Percentiles rank a stretch among this genome's conserved stretches.
Evolutionary conservation across 768 basidiomycete species (phyloP).

Genomic region (Serendipita sp.): DNA sequence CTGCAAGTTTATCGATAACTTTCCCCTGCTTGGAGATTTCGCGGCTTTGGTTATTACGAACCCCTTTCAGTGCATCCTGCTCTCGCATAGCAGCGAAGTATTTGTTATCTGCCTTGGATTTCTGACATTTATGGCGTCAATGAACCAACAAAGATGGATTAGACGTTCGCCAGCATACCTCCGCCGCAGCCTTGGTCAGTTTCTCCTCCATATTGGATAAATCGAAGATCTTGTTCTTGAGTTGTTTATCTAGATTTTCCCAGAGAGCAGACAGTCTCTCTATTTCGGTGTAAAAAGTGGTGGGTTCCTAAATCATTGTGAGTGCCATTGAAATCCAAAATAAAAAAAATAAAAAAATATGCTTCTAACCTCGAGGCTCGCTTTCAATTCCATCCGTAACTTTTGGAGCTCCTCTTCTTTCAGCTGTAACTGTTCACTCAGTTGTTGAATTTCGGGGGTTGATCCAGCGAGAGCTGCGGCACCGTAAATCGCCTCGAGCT

Average conservation of each 20-base stretch:
- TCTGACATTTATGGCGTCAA: conserved; percentile 29
- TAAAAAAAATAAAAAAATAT: background rate
- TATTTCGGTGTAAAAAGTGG: conserved; percentile 66
- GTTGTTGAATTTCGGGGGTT: conserved; percentile 33
- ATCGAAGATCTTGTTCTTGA: conserved; percentile 74
- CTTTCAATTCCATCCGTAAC: conserved; percentile 34
- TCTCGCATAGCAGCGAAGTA: conserved; percentile 81
- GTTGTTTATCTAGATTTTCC: conserved; percentile 66
- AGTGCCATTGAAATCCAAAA: background rate
- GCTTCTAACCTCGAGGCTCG: background rate
- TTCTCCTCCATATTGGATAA: conserved; percentile 60
- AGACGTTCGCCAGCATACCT: conserved; percentile 29
- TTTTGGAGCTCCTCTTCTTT: conserved; percentile 55
- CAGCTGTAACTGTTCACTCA: conserved; percentile 39
- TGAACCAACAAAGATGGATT: background rate
- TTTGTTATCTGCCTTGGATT: conserved; percentile 93
- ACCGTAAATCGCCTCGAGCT: conserved; percentile 52
- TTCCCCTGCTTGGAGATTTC: conserved; percentile 43
- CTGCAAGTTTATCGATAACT: conserved; percentile 48
- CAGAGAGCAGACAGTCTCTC: conserved; percentile 76
- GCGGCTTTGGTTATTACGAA: conserved; percentile 48
- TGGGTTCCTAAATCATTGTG: conserved; percentile 36
- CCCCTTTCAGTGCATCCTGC: conserved; percentile 66
- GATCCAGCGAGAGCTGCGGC: conserved; percentile 26
- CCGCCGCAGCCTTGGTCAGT: conserved; percentile 43